phyloP scores from a whole-genome alignment of 2,329 filamentous ascomycete genomes.

The Ophiostoma triangulosporum region DNA sequence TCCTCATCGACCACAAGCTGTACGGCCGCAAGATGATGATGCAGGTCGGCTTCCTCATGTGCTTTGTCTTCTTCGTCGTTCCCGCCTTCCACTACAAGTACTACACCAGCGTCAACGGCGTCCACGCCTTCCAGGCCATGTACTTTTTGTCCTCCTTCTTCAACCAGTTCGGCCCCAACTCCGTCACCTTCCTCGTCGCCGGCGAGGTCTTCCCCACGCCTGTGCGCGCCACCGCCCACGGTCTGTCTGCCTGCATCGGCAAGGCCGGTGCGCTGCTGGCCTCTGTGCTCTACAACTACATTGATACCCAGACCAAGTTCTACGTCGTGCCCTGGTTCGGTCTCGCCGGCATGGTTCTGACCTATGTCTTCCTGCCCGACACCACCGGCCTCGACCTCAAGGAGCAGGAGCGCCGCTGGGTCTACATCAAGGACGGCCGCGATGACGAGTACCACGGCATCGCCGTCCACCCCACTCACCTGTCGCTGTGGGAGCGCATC shows the following conservation, averaged over 20 bases:
- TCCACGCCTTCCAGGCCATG: slow-evolving; percentile 92
- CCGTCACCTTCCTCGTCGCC: slow-evolving; percentile 88
- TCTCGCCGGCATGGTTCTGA: slow-evolving; percentile 71
- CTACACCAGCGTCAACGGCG: slow-evolving; percentile 57
- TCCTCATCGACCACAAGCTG: slow-evolving; percentile 89
- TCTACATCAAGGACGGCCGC: slow-evolving; percentile 66
- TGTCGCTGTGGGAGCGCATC: slow-evolving; percentile 78
- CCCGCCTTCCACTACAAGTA: slow-evolving; percentile 80
- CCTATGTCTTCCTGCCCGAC: slow-evolving; percentile 80
- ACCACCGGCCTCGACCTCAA: slow-evolving; percentile 93
- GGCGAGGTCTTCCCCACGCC: slow-evolving; percentile 95
- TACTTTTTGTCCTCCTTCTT: slow-evolving; percentile 97
- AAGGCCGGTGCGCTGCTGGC: slow-evolving; percentile 82
- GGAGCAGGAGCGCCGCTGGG: slow-evolving; percentile 91
- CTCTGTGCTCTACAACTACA: slow-evolving; percentile 89
- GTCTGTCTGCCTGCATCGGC: slow-evolving; percentile 81
- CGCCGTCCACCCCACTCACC: slow-evolving; percentile 76
- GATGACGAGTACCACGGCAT: slow-evolving; percentile 82
- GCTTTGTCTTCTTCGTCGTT: slow-evolving; percentile 86
- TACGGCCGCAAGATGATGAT: slow-evolving; percentile 96
- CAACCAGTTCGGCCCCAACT: slow-evolving; percentile 97
- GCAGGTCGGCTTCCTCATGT: slow-evolving; percentile 82
- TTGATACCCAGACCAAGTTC: slow-evolving; percentile 71
- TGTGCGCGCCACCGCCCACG: slow-evolving; percentile 84
- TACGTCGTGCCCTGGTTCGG: slow-evolving; percentile 94